Evolutionary conservation across 176 grass and related monocot genomes (phyloP).

Genomic region (Poa pratensis): DNA sequence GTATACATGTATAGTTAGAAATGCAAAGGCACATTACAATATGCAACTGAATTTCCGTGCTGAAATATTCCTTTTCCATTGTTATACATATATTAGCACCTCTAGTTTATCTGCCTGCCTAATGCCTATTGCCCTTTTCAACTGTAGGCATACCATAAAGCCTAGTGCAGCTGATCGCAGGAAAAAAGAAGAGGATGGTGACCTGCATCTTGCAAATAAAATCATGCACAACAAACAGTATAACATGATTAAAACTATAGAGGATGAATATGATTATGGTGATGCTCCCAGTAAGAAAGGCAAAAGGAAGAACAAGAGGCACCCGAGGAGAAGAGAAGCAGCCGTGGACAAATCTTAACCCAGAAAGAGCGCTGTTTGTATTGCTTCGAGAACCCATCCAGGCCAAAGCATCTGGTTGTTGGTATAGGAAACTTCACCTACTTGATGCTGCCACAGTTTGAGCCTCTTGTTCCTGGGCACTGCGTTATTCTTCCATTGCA

Average conservation of each 20-base stretch:
- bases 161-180: constrained; percentile 55
- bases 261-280: constrained; percentile 98
- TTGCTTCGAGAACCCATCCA: constrained; percentile 96
- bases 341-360: constrained; percentile 51
- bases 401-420: constrained; percentile 93
- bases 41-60: constrained; percentile 2
- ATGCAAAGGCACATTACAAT: not conserved
- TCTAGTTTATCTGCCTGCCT: constrained; percentile 1
- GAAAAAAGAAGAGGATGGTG: constrained; percentile 88
- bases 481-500: constrained; percentile 92
- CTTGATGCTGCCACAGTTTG: constrained; percentile 84
- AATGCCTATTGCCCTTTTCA: constrained; percentile 16
- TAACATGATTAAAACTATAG: constrained; percentile 67
- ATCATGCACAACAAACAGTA: constrained; percentile 87
- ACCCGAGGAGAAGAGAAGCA: constrained; percentile 48
- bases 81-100: constrained; percentile 17
- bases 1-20: constrained; percentile 7
- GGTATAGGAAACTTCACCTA: constrained; percentile 96
- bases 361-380: constrained; percentile 88
- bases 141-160: constrained; percentile 55
- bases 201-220: constrained; percentile 76
- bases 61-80: constrained; percentile 28
- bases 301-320: constrained; percentile 62
- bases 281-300: constrained; percentile 72
- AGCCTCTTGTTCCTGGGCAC: constrained; percentile 80